Evolutionary conservation across 345 rosid genomes (phyloP).

Genomic region (Eucalyptus regnans): DNA sequence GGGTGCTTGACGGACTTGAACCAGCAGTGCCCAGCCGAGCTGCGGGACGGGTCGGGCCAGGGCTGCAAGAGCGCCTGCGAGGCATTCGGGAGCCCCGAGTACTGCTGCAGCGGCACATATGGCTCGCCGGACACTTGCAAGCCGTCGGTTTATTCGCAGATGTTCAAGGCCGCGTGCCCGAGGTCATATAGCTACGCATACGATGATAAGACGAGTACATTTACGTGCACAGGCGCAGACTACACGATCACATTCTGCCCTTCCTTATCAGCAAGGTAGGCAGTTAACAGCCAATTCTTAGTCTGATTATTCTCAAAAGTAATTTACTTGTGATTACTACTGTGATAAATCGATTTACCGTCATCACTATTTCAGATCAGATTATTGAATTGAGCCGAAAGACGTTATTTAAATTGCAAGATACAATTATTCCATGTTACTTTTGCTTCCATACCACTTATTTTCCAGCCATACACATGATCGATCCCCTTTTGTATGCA

Average conservation of each 20-base stretch:
- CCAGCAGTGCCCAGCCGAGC: slow-evolving; percentile 76
- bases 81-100: slow-evolving; percentile 64
- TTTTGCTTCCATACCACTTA: background rate
- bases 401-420: background rate
- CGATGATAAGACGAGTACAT: slow-evolving; percentile 83
- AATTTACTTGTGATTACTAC: background rate
- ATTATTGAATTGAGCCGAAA: background rate
- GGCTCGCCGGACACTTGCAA: slow-evolving; percentile 71
- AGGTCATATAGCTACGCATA: slow-evolving; percentile 94
- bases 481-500: background rate
- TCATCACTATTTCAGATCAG: background rate
- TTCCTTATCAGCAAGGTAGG: background rate
- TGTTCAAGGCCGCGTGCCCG: slow-evolving; percentile 79
- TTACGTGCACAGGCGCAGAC: slow-evolving; percentile 71
- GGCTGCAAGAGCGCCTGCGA: slow-evolving; percentile 97
- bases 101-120: slow-evolving; percentile 72
- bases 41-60: slow-evolving; percentile 31
- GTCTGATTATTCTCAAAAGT: background rate
- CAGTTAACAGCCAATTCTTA: background rate
- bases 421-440: background rate
- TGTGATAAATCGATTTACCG: rapidly evolving
- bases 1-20: slow-evolving; percentile 81
- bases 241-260: slow-evolving; percentile 89
- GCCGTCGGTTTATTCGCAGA: slow-evolving; percentile 61
- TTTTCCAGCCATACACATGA: background rate